Evolutionary conservation across 2,329 filamentous ascomycete genomes (phyloP), one percentile per base, ranked within the genome.

Genomic region (Intubia oerlemansii): DNA sequence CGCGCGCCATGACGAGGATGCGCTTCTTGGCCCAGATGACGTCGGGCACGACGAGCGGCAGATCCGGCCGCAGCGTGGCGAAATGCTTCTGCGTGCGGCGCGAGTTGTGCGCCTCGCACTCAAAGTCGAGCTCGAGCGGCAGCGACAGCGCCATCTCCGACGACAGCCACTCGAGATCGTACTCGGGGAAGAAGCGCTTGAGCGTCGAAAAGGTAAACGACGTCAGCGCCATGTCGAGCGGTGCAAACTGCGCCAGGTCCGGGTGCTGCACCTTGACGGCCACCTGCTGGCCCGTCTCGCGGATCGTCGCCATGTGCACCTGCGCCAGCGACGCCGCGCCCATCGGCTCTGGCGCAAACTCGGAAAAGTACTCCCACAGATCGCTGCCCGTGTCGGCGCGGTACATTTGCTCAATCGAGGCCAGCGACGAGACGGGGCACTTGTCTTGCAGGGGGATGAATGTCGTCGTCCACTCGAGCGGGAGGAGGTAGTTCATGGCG

Each of bases 231-330:
- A 95, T 61, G 48, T 98, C 88, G 9, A 98, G 59, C 16, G 72
- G 77, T 11, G 81, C 76, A 80, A 82, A 98, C 50, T 90, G 76
- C 36, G 82, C 78, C 31, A 98, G 55, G 4, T 68, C 64, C 2
- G 88, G 88, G 51, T 98, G 88, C 47, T 98, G 88, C 9, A 98
- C 75, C 51, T 98, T 98, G 42, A 98, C 88, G 0, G 88, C 88
- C 8, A 98, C 88, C 42, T 71, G 74, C 48, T 82, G 75, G 5
- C 80, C 80, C 0, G 69, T 80, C 35, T 76, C 79, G 41, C 74
- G 80, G 30, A 93, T 56, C 1, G 69, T 80, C 5, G 85, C 88
- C 25, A 85, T 57, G 47, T 98, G 88, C 2, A 98, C 88, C 47
- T 98, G 88, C 1, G 88, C 88, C 23, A 98, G 61, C 16, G 82